Conservation (phyloP, 371 early-diverging fungal genomes). For the Quaeritorhiza haematococci region DNA sequence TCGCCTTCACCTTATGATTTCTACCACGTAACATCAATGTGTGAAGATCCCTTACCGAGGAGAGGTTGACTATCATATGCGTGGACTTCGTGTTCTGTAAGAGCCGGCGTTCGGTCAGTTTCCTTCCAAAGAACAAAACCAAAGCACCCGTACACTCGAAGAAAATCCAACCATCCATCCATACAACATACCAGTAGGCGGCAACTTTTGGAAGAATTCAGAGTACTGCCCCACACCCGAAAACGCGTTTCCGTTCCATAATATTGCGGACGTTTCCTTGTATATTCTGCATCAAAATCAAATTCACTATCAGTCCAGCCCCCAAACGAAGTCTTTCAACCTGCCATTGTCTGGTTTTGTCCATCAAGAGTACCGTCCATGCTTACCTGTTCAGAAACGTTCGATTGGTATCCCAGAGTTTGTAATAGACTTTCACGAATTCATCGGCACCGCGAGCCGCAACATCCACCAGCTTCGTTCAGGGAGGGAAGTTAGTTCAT, state of each 20-base stretch:
- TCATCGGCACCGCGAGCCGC: background rate
- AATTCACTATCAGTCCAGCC: no score
- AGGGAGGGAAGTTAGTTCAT: no score
- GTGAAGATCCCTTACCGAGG: conserved; percentile 15
- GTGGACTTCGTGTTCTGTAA: conserved; percentile 50
- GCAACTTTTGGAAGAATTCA: conserved; percentile 54
- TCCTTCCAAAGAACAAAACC: background rate
- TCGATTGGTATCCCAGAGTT: background rate
- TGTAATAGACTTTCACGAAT: background rate
- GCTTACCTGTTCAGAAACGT: no score
- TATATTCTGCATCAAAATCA: no score
- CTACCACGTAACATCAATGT: background rate
- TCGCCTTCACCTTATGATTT: conserved; percentile 2
- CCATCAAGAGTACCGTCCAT: no score
- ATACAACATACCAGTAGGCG: conserved; percentile 38
- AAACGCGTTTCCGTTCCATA: conserved; percentile 65
- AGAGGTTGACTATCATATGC: conserved; percentile 67
- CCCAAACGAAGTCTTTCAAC: no score
- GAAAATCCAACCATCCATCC: no score
- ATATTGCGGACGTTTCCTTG: conserved; percentile 60
- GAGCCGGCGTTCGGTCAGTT: background rate
- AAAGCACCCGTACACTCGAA: background rate
- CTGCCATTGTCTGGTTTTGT: no score
- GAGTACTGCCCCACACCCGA: conserved; percentile 51
- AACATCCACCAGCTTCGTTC: background rate